phyloP scores from a whole-genome alignment of 257 asterid genomes.

The Capsicum baccatum region DNA sequence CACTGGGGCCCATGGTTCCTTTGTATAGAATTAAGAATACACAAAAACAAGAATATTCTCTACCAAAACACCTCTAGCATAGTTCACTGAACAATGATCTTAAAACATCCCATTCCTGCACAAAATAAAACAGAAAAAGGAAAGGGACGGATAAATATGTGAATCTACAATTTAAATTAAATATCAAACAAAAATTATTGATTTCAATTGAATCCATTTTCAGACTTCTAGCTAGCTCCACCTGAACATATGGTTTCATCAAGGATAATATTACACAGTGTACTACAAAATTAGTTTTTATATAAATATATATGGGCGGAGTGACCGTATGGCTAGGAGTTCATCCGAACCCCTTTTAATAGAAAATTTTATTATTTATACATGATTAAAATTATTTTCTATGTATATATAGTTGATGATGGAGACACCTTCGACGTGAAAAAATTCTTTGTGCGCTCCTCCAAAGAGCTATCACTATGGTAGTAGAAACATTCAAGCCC shows the following conservation, averaged over 20 bases:
- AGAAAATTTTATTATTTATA: too few relatives aligned
- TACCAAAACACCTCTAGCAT: not conserved
- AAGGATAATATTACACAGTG: not conserved
- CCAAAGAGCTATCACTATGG: too few relatives aligned
- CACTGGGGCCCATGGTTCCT: not conserved
- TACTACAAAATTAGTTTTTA: not conserved
- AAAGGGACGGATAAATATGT: not conserved
- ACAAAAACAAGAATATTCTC: not conserved
- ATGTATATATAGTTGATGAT: too few relatives aligned
- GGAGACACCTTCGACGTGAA: too few relatives aligned
- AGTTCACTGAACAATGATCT: not conserved
- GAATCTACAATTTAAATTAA: not conserved
- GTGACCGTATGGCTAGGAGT: too few relatives aligned
- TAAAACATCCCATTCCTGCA: not conserved
- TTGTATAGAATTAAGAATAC: not conserved
- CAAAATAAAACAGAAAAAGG: not conserved
- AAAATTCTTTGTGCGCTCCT: too few relatives aligned
- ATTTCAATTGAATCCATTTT: too few relatives aligned
- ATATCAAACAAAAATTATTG: too few relatives aligned
- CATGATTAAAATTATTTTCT: too few relatives aligned
- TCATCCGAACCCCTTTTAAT: too few relatives aligned
- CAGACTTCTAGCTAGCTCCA: not conserved
- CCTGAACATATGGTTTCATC: not conserved
- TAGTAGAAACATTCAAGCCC: too few relatives aligned
- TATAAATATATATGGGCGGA: too few relatives aligned